Evolutionary conservation across 805 yeast genomes (phyloP).

Genomic region (Lachancea lanzarotensis): DNA sequence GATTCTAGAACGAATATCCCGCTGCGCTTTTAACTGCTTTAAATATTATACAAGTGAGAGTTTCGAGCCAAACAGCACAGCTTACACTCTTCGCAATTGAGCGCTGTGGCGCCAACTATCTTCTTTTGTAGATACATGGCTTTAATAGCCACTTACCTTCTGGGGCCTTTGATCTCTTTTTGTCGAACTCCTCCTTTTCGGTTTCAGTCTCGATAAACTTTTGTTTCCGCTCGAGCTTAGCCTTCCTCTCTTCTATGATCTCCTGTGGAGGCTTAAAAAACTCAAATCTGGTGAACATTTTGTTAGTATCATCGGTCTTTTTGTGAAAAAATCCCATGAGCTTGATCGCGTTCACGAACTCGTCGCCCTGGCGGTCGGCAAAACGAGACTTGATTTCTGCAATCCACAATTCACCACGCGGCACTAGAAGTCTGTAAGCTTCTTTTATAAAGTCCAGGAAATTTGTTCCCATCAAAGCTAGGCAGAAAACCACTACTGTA

Average conservation of each 20-base stretch:
- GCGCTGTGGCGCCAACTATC: constrained; percentile 34
- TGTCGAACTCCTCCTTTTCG: constrained; percentile 53
- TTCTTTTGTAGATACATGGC: constrained; percentile 92
- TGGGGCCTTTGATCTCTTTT: constrained; percentile 46
- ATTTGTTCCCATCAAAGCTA: constrained; percentile 96
- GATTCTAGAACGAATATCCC: neutral
- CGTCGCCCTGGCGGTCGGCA: constrained; percentile 66
- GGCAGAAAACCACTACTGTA: constrained; percentile 84
- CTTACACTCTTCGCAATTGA: neutral
- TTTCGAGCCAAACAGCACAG: no score
- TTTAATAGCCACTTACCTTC: constrained; percentile 88
- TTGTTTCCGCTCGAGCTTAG: constrained; percentile 53
- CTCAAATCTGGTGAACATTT: constrained; percentile 93
- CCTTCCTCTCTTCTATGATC: constrained; percentile 54
- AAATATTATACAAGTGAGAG: neutral
- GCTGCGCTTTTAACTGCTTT: no score
- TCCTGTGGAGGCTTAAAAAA: constrained; percentile 81
- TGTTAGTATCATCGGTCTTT: constrained; percentile 76
- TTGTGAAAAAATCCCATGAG: constrained; percentile 80
- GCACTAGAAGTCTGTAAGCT: constrained; percentile 79
- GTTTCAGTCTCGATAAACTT: constrained; percentile 66
- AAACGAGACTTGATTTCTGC: constrained; percentile 95
- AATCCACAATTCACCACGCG: constrained; percentile 94
- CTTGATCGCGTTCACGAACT: constrained; percentile 74
- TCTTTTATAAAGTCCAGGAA: constrained; percentile 87